Evolutionary conservation across 2,329 filamentous ascomycete species (phyloP).

Genomic region (Alternaria longipes): DNA sequence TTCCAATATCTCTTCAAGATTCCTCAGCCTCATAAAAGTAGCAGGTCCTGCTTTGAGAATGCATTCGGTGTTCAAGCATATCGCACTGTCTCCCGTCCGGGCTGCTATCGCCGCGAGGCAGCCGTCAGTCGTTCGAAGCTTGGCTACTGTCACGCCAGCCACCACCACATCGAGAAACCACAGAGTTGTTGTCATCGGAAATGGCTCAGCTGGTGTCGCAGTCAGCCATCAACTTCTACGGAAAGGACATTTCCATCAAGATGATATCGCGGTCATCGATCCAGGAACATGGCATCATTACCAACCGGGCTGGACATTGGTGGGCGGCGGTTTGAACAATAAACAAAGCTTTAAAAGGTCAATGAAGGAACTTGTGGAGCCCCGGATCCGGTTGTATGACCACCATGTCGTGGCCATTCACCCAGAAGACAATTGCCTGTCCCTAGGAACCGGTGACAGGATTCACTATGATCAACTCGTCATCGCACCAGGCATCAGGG

Average conservation of each 20-base stretch:
- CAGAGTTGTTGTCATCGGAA: constrained; percentile 72
- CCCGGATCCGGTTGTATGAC: constrained; percentile 68
- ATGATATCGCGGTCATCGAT: constrained; percentile 72
- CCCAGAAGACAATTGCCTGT: constrained; percentile 67
- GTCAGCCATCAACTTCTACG: constrained; percentile 74
- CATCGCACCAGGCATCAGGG: constrained; percentile 61
- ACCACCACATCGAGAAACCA: constrained; percentile 58
- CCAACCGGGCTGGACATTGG: constrained; percentile 75
- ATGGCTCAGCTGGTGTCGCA: constrained; percentile 70
- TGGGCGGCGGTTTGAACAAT: constrained; percentile 71
- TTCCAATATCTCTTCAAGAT: background rate
- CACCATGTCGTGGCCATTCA: constrained; percentile 60
- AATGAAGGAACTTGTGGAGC: constrained; percentile 62
- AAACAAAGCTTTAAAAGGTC: constrained; percentile 66
- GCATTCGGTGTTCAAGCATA: background rate
- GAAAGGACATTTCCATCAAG: constrained; percentile 62
- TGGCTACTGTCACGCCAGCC: constrained; percentile 37
- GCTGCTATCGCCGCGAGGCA: background rate
- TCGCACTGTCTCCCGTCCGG: background rate
- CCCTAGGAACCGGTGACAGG: constrained; percentile 63
- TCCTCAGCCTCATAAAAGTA: background rate
- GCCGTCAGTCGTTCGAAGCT: background rate
- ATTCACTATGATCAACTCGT: constrained; percentile 71
- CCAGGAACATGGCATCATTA: constrained; percentile 72
- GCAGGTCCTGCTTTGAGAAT: background rate